These are phyloP conservation scores for Thalassiosira oceanica DNA, from an alignment of 352 stramenopile species.

Conservation along the genomic window DNA sequence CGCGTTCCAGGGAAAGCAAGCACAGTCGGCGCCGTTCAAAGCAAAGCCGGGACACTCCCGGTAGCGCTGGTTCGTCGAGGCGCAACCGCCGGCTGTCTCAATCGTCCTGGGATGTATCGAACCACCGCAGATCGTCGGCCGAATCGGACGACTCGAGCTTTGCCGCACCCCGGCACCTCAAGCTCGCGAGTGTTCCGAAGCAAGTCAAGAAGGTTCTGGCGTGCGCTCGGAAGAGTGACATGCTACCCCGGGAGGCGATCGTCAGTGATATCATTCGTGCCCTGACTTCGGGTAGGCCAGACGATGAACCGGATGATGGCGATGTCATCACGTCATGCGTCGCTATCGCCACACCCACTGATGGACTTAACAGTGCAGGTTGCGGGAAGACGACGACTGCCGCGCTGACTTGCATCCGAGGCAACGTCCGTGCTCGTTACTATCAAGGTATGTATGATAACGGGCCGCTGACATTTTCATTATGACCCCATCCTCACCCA, in stretches of 20 bases:
- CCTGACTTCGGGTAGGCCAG: slow-evolving; percentile 35
- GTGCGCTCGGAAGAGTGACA: slow-evolving; percentile 52
- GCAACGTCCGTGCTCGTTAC: slow-evolving; percentile 58
- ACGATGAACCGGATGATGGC: slow-evolving; percentile 30
- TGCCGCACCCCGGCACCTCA: background rate
- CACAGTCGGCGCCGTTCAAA: background rate
- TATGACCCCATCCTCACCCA: no score
- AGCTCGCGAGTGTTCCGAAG: slow-evolving; percentile 43
- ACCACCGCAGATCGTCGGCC: slow-evolving; percentile 48
- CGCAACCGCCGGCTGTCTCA: background rate
- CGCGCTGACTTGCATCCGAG: slow-evolving; percentile 54
- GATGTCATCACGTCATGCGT: slow-evolving; percentile 41
- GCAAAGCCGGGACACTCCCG: no score
- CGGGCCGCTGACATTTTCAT: no score
- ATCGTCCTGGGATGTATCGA: slow-evolving; percentile 18
- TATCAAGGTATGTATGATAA: slow-evolving; percentile 61
- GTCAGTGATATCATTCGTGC: slow-evolving; percentile 49
- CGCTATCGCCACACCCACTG: slow-evolving; percentile 45
- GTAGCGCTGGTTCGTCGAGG: no score
- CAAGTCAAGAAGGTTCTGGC: slow-evolving; percentile 54
- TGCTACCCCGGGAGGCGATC: slow-evolving; percentile 39
- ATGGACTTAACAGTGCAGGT: slow-evolving; percentile 38
- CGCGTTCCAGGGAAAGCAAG: background rate
- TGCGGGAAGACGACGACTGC: slow-evolving; percentile 68
- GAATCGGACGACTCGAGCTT: slow-evolving; percentile 6